These are phyloP conservation scores for Dissoconium aciculare DNA, from an alignment of 2,329 filamentous ascomycete genomes.

Conservation along the genomic window DNA sequence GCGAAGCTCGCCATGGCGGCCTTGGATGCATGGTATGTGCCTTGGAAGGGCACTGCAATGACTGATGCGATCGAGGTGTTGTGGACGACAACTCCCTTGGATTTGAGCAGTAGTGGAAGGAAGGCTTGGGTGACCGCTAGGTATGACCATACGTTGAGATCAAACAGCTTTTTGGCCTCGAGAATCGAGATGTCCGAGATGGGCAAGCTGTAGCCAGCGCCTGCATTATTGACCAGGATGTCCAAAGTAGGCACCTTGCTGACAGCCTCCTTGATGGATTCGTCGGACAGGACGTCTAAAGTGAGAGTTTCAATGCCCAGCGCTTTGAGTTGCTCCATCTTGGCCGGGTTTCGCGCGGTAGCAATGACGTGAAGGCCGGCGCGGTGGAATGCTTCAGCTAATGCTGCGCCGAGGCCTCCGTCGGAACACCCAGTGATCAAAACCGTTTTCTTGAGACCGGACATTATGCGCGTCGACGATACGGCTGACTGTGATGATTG, in stretches of 20 bases:
- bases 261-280: conserved; percentile 17
- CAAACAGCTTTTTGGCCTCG: conserved; percentile 18
- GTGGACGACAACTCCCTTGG: conserved; percentile 25
- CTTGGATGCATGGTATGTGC: conserved; percentile 20
- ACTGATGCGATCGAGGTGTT: conserved; percentile 23
- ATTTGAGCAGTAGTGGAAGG: conserved; percentile 23
- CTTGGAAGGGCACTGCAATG: conserved; percentile 21
- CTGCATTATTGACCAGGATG: conserved; percentile 35
- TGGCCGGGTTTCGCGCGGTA: conserved; percentile 26
- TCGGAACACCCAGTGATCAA: conserved; percentile 22
- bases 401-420: conserved; percentile 27
- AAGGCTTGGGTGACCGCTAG: conserved; percentile 21
- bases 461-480: neutral
- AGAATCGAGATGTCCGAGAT: conserved; percentile 16
- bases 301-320: conserved; percentile 18
- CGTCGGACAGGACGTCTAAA: conserved; percentile 19
- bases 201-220: conserved; percentile 25
- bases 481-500: too few relatives aligned
- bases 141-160: conserved; percentile 23
- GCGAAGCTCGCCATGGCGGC: conserved; percentile 10
- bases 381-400: conserved; percentile 26
- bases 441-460: conserved; percentile 5
- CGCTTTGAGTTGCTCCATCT: conserved; percentile 16
- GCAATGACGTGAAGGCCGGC: conserved; percentile 28
- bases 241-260: conserved; percentile 23